These are phyloP conservation scores for Podaxis sp. DNA, from an alignment of 768 basidiomycete genomes.

Conservation along the genomic window DNA sequence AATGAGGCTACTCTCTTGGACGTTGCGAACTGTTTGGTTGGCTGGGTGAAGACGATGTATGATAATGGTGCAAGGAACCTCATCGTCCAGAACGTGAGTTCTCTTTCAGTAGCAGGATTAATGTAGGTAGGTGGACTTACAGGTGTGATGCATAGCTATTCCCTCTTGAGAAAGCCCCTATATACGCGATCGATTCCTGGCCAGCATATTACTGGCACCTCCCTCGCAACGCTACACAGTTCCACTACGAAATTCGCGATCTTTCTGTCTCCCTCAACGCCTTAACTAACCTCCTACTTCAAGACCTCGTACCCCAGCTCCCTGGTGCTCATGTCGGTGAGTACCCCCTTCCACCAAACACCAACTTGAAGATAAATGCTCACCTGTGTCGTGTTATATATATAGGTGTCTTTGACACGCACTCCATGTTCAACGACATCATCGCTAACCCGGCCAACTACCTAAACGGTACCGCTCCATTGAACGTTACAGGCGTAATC, in stretches of 20 bases:
- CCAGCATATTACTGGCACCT: constrained; percentile 46
- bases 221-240: constrained; percentile 49
- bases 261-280: constrained; percentile 46
- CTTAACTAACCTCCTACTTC: constrained; percentile 45
- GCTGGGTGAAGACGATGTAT: constrained; percentile 56
- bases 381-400: not conserved
- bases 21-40: constrained; percentile 51
- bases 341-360: constrained; percentile 10
- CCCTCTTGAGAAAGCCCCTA: constrained; percentile 43
- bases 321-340: constrained; percentile 55
- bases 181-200: constrained; percentile 45
- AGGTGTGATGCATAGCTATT: constrained; percentile 38
- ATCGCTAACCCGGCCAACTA: constrained; percentile 43
- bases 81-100: constrained; percentile 60
- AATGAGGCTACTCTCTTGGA: constrained; percentile 52
- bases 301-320: constrained; percentile 40
- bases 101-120: not conserved
- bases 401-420: constrained; percentile 56
- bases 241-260: constrained; percentile 52
- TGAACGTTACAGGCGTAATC: constrained; percentile 52
- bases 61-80: constrained; percentile 60
- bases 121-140: not conserved
- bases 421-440: constrained; percentile 60
- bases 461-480: constrained; percentile 59
- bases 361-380: not conserved